Conservation (phyloP, 2,329 filamentous ascomycete genomes). For the Grosmannia serpens region DNA sequence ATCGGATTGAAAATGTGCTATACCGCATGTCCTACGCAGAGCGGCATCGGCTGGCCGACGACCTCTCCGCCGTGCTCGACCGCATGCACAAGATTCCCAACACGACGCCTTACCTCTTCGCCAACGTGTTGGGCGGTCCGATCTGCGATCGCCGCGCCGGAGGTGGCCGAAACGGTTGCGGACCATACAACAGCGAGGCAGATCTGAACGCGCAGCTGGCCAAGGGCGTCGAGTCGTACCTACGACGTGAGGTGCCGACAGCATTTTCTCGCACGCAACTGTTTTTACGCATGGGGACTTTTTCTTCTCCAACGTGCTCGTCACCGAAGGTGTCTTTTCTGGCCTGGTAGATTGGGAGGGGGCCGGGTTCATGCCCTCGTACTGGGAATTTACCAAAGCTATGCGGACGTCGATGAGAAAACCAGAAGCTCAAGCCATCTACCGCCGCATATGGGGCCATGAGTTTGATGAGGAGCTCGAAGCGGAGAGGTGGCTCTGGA, state of each 20-base stretch:
- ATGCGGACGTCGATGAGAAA: neutral
- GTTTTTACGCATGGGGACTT: neutral
- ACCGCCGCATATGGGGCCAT: conserved; percentile 1
- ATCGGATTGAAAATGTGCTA: neutral
- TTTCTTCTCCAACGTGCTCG: conserved; percentile 1
- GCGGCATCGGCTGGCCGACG: neutral
- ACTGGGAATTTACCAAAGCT: neutral
- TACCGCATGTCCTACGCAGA: conserved; percentile 1
- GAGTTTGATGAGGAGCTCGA: neutral
- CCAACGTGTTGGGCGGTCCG: neutral
- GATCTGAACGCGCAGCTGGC: neutral
- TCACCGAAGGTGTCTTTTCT: neutral
- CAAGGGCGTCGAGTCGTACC: neutral
- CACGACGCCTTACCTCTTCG: neutral
- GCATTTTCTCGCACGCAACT: neutral
- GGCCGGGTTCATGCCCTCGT: neutral
- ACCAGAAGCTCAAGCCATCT: neutral
- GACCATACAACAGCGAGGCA: neutral
- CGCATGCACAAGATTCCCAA: neutral
- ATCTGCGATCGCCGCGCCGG: neutral
- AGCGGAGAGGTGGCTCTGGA: neutral
- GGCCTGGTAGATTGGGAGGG: neutral
- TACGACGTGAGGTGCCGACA: neutral
- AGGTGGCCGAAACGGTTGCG: neutral
- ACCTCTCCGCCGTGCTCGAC: neutral